Percentiles rank a stretch among this genome's conserved stretches.
These are phyloP conservation scores for Termitomyces sp. DNA, from an alignment of 768 basidiomycete genomes.

Conservation along the genomic window DNA sequence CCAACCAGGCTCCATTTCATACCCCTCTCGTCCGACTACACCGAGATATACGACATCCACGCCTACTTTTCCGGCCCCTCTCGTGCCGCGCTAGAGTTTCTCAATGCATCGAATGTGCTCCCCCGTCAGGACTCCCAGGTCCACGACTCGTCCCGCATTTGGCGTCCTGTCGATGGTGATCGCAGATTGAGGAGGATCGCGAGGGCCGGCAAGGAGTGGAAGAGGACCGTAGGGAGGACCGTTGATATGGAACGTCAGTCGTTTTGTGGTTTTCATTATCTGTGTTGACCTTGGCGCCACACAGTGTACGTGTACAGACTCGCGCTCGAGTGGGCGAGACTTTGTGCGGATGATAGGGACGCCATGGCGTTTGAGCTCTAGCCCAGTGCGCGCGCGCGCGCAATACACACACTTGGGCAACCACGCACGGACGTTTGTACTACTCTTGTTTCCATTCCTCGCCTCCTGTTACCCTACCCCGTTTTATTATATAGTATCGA, in stretches of 20 bases:
- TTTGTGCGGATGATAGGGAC: conserved; percentile 82
- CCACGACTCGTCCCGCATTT: too few species aligned
- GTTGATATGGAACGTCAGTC: conserved; percentile 89
- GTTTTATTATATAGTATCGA: too few species aligned
- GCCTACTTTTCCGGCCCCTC: conserved; percentile 90
- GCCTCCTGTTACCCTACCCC: too few species aligned
- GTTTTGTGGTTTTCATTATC: not conserved
- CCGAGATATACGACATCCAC: conserved; percentile 91
- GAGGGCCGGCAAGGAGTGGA: conserved; percentile 91
- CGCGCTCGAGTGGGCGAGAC: conserved; percentile 82
- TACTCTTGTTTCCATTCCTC: too few species aligned
- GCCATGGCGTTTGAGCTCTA: conserved; percentile 43
- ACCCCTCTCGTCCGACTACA: conserved; percentile 83
- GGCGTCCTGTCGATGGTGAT: conserved; percentile 57
- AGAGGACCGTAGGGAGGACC: conserved; percentile 71
- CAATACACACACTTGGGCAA: too few species aligned
- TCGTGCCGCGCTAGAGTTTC: conserved; percentile 39
- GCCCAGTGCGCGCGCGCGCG: too few species aligned
- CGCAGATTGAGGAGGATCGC: conserved; percentile 75
- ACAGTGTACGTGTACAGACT: conserved; percentile 84
- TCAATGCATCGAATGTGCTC: too few species aligned
- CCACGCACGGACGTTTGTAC: too few species aligned
- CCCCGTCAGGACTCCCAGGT: too few species aligned
- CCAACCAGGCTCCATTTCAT: conserved; percentile 98
- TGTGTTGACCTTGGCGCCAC: too few species aligned